Percentiles rank a stretch among this genome's conserved stretches.
Conservation (phyloP, 805 yeast genomes). For the Schwanniomyces polymorphus region DNA sequence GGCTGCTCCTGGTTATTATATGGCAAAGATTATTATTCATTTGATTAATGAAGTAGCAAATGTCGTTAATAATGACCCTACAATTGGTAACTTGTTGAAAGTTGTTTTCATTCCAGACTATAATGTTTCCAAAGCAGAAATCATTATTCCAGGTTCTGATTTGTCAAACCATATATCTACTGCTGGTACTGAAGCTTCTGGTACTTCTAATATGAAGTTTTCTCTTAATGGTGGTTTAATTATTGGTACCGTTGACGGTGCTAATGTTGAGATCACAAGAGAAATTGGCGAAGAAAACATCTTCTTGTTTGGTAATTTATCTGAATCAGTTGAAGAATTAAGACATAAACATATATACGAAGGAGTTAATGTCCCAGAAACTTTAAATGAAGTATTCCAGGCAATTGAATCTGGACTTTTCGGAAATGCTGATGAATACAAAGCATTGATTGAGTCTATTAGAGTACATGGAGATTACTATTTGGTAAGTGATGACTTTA, state of each 20-base stretch:
- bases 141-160: constrained; percentile 87
- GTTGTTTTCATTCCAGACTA: constrained; percentile 90
- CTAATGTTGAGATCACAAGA: constrained; percentile 91
- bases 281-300: constrained; percentile 93
- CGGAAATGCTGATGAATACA: constrained; percentile 69
- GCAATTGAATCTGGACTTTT: constrained; percentile 69
- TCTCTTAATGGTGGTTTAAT: constrained; percentile 92
- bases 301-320: constrained; percentile 85
- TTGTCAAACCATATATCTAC: constrained; percentile 92
- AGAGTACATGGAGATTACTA: constrained; percentile 79
- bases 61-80: constrained; percentile 76
- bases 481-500: constrained; percentile 86
- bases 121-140: constrained; percentile 91
- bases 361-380: constrained; percentile 58
- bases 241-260: constrained; percentile 96
- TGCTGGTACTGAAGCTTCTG: constrained; percentile 96
- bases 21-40: constrained; percentile 89
- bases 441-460: constrained; percentile 67
- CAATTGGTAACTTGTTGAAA: constrained; percentile 72
- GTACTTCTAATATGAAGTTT: constrained; percentile 95
- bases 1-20: constrained; percentile 96
- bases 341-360: constrained; percentile 72
- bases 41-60: constrained; percentile 78
- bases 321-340: constrained; percentile 85
- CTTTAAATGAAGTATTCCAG: constrained; percentile 60